Conservation (phyloP, 2,329 filamentous ascomycete genomes). For the Thelonectria blattea region DNA sequence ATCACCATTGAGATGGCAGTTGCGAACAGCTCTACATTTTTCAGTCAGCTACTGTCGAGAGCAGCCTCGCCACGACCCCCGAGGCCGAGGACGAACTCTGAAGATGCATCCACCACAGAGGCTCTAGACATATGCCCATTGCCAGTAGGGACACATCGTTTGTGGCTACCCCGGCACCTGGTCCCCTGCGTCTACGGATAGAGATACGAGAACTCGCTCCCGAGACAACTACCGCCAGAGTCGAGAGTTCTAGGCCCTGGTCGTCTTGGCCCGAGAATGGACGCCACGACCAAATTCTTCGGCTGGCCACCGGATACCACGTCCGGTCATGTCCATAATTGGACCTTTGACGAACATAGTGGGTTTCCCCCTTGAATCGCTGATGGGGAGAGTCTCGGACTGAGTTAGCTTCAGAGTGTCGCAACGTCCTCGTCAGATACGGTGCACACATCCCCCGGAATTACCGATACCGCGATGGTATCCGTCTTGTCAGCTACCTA, state of each 20-base stretch:
- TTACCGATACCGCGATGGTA: slow-evolving; percentile 53
- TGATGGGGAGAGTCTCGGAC: slow-evolving; percentile 2
- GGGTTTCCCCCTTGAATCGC: slow-evolving; percentile 1
- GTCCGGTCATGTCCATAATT: background rate
- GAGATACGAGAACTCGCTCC: background rate
- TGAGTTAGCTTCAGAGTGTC: slow-evolving; percentile 45
- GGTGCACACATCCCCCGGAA: slow-evolving; percentile 53
- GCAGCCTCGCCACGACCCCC: background rate
- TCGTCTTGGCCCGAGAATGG: background rate
- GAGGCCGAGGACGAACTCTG: background rate
- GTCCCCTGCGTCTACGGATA: background rate
- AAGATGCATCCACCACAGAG: background rate
- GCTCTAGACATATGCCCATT: background rate
- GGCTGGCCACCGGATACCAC: background rate
- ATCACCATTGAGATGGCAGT: background rate
- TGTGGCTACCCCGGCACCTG: no score
- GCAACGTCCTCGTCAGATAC: slow-evolving; percentile 52
- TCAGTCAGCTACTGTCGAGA: background rate
- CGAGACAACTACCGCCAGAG: slow-evolving; percentile 11
- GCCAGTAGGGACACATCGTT: background rate
- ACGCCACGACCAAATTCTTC: slow-evolving; percentile 1
- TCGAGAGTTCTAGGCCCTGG: background rate
- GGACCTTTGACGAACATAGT: slow-evolving; percentile 36
- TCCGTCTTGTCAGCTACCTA: slow-evolving; percentile 44
- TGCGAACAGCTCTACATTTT: background rate